These are phyloP conservation scores for Plasmodium reichenowi DNA, from an alignment of 169 alveolate genomes.

Conservation along the genomic window DNA sequence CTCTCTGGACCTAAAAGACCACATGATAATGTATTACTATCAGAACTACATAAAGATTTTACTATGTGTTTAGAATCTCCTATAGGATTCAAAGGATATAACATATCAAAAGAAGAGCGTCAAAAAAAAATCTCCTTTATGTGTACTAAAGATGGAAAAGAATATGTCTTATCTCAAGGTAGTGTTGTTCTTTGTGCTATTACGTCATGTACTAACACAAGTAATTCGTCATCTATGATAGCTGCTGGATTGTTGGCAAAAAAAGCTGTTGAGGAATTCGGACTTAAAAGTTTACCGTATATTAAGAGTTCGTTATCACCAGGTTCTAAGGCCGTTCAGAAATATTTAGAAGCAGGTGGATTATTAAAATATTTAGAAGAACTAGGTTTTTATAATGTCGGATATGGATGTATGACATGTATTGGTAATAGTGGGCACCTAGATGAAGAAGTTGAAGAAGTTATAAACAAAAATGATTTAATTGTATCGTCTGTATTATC, in stretches of 20 bases:
- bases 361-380: conserved; percentile 90
- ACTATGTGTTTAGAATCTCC: conserved; percentile 82
- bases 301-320: conserved; percentile 96
- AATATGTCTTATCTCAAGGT: conserved; percentile 91
- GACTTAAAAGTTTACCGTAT: conserved; percentile 92
- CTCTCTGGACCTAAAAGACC: conserved; percentile 98
- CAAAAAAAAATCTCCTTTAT: conserved; percentile 70
- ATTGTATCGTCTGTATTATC: conserved; percentile 95
- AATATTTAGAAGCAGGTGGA: conserved; percentile 88
- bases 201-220: conserved; percentile 98
- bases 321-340: conserved; percentile 90
- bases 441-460: conserved; percentile 93
- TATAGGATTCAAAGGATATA: conserved; percentile 90
- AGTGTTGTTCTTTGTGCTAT: conserved; percentile 96
- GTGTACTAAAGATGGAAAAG: conserved; percentile 78
- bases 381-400: conserved; percentile 95
- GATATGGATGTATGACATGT: conserved; percentile 99
- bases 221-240: conserved; percentile 97
- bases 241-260: conserved; percentile 97
- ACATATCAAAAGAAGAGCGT: conserved; percentile 75
- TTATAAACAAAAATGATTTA: conserved; percentile 90
- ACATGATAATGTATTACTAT: conserved; percentile 93
- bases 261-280: conserved; percentile 92
- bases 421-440: conserved; percentile 97
- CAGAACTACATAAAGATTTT: conserved; percentile 92